Base-by-base conservation (phyloP, 495 filamentous ascomycete species). In the Darksidea phi region DNA sequence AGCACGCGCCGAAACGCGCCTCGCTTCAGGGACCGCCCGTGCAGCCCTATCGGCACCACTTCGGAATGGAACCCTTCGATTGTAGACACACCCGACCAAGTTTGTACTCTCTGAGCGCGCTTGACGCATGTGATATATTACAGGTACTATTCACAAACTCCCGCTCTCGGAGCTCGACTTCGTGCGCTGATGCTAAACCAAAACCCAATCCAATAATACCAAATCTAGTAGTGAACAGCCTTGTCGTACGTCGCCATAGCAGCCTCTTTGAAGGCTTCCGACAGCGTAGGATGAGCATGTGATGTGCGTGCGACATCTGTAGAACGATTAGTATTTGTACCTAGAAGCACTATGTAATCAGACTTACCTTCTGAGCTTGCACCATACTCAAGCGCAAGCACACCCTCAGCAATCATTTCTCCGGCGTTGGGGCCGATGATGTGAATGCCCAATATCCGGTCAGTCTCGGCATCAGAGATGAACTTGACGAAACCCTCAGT, bases 211-310 rank as follows among this genome's bases (percentile, higher is more conserved):
- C 38, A 49, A 47, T 13, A 43, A 62, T 47, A 52, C 34, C 20
- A 46, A 36, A 56, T 13, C 78, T 90, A 98, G 77, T 88, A 95
- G 80, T 98, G 94, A 74, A 98, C 96, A 58, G 94, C 85, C 82
- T 96, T 97, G 66, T 84, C 85, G 81, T 96, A 93, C 51, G 92
- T 96, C 61, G 90, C 90, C 94, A 98, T 98, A 57, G 94, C 94
- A 66, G 94, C 94, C 85, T 98, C 94, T 83, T 98, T 98, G 82
- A 98, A 97, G 45, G 94, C 94, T 81, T 98, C 94, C 15, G 92
- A 84, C 56, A 97, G 82, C 57, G 94, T 97, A 57, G 94, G 94
- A 82, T 98, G 93, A 46, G 94, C 93, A 79, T 98, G 94, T 76
- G 89, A 92, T 55, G 94, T 97, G 68, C 93, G 86, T 57, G 87